A percentile compares a stretch with the other conserved stretches of the same genome.
Evolutionary conservation across 257 asterid genomes (phyloP).

Genomic region (Coffea eugenioides): DNA sequence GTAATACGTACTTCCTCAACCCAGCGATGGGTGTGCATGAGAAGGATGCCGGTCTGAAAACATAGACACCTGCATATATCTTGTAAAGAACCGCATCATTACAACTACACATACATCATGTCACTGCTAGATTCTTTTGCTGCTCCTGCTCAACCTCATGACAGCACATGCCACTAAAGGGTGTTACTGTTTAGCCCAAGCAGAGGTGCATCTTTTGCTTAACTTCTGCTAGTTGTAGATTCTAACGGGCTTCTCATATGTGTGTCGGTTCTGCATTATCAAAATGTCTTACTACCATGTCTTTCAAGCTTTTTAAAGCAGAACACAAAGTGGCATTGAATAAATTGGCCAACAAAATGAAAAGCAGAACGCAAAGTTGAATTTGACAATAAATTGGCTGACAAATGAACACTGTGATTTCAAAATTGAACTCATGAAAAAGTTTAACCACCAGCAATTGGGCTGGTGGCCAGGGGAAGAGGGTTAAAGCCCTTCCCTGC

Average conservation of each 20-base stretch:
- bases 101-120: slow-evolving; percentile 6
- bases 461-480: no score
- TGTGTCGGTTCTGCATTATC: slow-evolving; percentile 63
- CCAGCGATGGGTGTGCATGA: slow-evolving; percentile 12
- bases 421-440: neutral
- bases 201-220: neutral
- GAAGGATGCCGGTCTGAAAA: slow-evolving; percentile 28
- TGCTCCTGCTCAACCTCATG: slow-evolving; percentile 6
- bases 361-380: neutral
- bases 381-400: neutral
- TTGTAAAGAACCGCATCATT: slow-evolving; percentile 4
- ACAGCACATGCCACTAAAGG: slow-evolving; percentile 4
- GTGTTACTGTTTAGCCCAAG: slow-evolving; percentile 20
- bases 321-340: neutral
- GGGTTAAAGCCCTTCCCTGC: no score
- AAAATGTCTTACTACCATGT: neutral
- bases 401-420: neutral
- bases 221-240: slow-evolving; percentile 53
- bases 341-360: neutral
- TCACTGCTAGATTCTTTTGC: neutral
- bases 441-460: no score
- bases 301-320: neutral
- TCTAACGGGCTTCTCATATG: slow-evolving; percentile 66
- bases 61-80: slow-evolving; percentile 25
- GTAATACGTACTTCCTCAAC: slow-evolving; percentile 22